Percentiles rank a stretch among this genome's conserved stretches.
These are phyloP conservation scores for Draba incana DNA, from an alignment of 345 rosid species.

Conservation along the genomic window DNA sequence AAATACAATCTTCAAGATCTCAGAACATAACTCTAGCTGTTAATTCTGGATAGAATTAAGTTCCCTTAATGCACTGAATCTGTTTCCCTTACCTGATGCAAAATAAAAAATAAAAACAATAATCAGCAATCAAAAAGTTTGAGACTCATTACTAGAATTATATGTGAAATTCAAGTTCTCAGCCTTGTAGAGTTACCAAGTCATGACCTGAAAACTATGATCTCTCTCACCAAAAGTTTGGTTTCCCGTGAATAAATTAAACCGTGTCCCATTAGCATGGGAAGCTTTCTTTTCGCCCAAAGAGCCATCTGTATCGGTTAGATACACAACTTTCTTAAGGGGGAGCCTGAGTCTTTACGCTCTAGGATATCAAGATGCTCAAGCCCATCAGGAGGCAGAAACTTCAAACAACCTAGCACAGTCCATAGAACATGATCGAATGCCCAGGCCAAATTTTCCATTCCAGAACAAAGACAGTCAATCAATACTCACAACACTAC, in stretches of 20 bases:
- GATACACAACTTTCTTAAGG: slow-evolving; percentile 61
- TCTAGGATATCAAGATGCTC: slow-evolving; percentile 62
- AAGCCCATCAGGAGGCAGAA: slow-evolving; percentile 72
- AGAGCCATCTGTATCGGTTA: slow-evolving; percentile 46
- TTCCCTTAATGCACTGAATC: slow-evolving; percentile 64
- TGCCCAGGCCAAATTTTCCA: neutral
- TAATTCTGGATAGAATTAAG: no score
- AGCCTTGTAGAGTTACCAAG: slow-evolving; percentile 36
- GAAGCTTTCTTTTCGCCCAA: slow-evolving; percentile 36
- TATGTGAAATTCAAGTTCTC: slow-evolving; percentile 10
- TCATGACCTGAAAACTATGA: slow-evolving; percentile 74
- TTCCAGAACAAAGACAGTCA: neutral
- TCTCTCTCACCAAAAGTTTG: slow-evolving; percentile 81
- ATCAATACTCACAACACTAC: no score
- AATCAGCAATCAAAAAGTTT: slow-evolving; percentile 22
- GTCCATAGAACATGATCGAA: slow-evolving; percentile 13
- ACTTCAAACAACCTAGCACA: slow-evolving; percentile 81
- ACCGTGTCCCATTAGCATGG: slow-evolving; percentile 52
- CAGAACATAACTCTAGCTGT: slow-evolving; percentile 9
- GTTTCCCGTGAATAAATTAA: slow-evolving; percentile 81
- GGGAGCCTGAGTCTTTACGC: slow-evolving; percentile 46
- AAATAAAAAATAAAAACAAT: slow-evolving; percentile 6
- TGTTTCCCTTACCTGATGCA: slow-evolving; percentile 75
- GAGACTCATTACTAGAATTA: neutral
- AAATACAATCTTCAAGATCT: slow-evolving; percentile 23